A percentile compares a stretch with the other conserved stretches of the same genome.
Conservation (phyloP, 257 asterid genomes). For the Petrea volubilis region DNA sequence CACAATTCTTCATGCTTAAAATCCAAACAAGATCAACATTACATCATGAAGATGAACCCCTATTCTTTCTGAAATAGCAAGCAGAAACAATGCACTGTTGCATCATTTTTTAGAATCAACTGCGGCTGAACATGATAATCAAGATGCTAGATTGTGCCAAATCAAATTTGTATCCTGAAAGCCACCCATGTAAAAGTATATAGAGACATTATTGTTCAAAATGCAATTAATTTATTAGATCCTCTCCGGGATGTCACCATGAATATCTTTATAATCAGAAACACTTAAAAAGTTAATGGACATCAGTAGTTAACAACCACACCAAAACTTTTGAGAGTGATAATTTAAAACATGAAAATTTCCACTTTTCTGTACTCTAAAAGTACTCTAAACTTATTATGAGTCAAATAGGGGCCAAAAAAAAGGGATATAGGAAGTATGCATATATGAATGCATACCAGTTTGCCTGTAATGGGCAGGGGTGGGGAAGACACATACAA, state of each 20-base stretch:
- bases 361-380: background rate
- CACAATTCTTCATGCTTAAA: background rate
- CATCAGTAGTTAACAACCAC: background rate
- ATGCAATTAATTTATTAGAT: background rate
- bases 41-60: background rate
- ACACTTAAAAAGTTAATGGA: background rate
- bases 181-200: background rate
- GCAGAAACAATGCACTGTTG: background rate
- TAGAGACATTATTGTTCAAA: background rate
- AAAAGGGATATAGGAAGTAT: no score
- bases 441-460: background rate
- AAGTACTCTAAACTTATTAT: background rate
- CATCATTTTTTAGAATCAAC: background rate
- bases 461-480: background rate
- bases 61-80: background rate
- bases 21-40: background rate
- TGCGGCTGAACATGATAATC: conserved; percentile 1
- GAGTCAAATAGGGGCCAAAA: background rate
- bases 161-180: background rate
- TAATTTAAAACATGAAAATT: background rate
- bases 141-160: background rate
- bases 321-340: background rate
- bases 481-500: background rate
- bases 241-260: background rate
- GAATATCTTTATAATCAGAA: background rate